phyloP scores from a whole-genome alignment of 2,329 filamentous ascomycete genomes.

The Neobulgaria alba region DNA sequence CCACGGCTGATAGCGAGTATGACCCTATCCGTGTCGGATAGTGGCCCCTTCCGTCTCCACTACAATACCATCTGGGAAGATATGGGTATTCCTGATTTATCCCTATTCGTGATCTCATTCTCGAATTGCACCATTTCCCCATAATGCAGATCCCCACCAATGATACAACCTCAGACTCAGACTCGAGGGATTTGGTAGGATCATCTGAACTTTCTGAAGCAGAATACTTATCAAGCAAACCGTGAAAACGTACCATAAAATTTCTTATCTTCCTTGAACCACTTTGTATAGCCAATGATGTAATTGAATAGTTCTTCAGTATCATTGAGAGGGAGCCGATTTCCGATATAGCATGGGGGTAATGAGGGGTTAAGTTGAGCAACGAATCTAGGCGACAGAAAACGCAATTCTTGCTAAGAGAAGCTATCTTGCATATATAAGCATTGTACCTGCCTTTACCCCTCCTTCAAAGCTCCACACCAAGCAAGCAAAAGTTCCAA shows the following conservation, averaged over 20 bases:
- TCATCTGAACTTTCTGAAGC: neutral
- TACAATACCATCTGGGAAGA: too few species aligned
- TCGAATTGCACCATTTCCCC: slow-evolving; percentile 12
- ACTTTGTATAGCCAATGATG: neutral
- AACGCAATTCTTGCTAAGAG: slow-evolving; percentile 2
- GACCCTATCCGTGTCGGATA: too few species aligned
- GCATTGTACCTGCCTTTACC: neutral
- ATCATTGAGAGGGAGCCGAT: slow-evolving; percentile 1
- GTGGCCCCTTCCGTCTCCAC: too few species aligned
- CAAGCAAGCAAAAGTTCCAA: too few species aligned
- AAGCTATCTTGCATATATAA: neutral
- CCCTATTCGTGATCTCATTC: slow-evolving; percentile 9
- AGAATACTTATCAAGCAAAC: neutral
- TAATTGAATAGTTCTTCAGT: neutral
- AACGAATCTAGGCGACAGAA: neutral
- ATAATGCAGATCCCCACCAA: slow-evolving; percentile 7
- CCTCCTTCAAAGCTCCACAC: too few species aligned
- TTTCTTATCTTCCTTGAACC: neutral
- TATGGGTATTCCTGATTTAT: too few species aligned
- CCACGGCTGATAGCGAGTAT: too few species aligned
- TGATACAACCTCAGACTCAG: slow-evolving; percentile 1
- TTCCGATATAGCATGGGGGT: slow-evolving; percentile 4
- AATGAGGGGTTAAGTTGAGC: slow-evolving; percentile 4
- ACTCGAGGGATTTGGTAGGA: too few species aligned
- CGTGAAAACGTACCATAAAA: neutral